Evolutionary conservation across 495 filamentous ascomycete species (phyloP).

Genomic region (Chaetomium fimeti): DNA sequence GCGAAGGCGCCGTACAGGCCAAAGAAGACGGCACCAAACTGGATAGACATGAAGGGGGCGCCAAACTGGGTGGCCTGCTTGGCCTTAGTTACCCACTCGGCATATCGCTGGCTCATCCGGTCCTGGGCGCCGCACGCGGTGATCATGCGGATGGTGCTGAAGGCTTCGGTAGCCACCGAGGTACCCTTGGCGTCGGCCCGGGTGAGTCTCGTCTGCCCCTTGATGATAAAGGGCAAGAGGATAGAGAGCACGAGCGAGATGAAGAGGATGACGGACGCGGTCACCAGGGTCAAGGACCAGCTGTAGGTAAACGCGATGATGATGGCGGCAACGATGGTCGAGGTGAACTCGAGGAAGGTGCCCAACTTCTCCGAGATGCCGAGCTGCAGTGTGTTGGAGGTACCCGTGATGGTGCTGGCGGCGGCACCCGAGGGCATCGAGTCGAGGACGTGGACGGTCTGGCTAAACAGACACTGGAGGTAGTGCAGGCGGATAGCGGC

Average conservation of each 20-base stretch:
- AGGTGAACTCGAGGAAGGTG: slow-evolving; percentile 52
- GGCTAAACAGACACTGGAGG: slow-evolving; percentile 52
- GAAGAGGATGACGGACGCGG: slow-evolving; percentile 57
- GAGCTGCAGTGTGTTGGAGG: slow-evolving; percentile 58
- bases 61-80: slow-evolving; percentile 50
- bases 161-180: slow-evolving; percentile 58
- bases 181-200: slow-evolving; percentile 53
- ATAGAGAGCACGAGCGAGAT: slow-evolving; percentile 53
- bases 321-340: slow-evolving; percentile 60
- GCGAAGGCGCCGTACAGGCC: slow-evolving; percentile 45
- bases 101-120: slow-evolving; percentile 51
- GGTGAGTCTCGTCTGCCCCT: slow-evolving; percentile 44
- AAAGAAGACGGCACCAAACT: slow-evolving; percentile 46
- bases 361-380: slow-evolving; percentile 66
- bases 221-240: slow-evolving; percentile 60
- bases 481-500: slow-evolving; percentile 54
- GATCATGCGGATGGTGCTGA: slow-evolving; percentile 58
- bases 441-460: slow-evolving; percentile 57
- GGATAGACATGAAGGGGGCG: slow-evolving; percentile 46
- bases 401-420: slow-evolving; percentile 58
- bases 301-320: slow-evolving; percentile 58
- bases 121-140: slow-evolving; percentile 63
- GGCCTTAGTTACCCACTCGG: slow-evolving; percentile 57
- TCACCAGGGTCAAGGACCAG: slow-evolving; percentile 59
- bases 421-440: slow-evolving; percentile 54